Base-by-base conservation (phyloP, 2,329 filamentous ascomycete genomes). In the Rachicladosporium sp. region DNA sequence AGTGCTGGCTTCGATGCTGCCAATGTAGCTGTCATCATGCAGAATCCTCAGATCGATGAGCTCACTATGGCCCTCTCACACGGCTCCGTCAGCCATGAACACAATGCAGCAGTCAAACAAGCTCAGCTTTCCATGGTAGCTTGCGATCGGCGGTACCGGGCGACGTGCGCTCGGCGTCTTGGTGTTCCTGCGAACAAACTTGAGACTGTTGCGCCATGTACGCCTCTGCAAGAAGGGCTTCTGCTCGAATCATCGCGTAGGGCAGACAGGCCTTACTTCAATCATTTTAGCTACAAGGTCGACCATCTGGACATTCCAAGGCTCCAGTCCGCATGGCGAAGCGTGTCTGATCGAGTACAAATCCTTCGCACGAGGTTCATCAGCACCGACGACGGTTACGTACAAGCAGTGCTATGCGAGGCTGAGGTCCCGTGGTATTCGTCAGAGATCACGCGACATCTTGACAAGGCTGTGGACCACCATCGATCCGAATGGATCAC, bases 141-240 rank as follows among this genome's bases (percentile, higher is more conserved):
- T 0, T 78, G 74, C 47, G 68, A 69, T 9, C 79, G 86, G 49
- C 71, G 70, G 38, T 68, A 85, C 55, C 64, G 69, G 4, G 60
- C 69, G 8, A 48, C 58, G 5, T 69, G 74, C 5, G 74, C 73
- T 11, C 64, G 65, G 5, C 59, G 65, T 3, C 62, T 93, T 0
- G 59, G 60, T 0, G 46, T 80, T 2, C 50, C 64, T 1, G 57
- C 65, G 1, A 53, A 61, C 4, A 65, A 76, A 1, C 71, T 94
- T 7, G 81, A 91, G 52, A 74, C 75, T 42, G 74, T 94, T 37
- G 76, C 76, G 0, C 88, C 87, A 3, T 94, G 88, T 54, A 93
- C 88, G 1, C 74, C 87, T 0, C 64, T 94, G 1, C 88, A 95
- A 53, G 77, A 89, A 55, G 88, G 87, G 0, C 89, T 95, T 66